Evolutionary conservation across 139 green algal genomes (phyloP).

Genomic region (Chlamydomonas incerta): DNA sequence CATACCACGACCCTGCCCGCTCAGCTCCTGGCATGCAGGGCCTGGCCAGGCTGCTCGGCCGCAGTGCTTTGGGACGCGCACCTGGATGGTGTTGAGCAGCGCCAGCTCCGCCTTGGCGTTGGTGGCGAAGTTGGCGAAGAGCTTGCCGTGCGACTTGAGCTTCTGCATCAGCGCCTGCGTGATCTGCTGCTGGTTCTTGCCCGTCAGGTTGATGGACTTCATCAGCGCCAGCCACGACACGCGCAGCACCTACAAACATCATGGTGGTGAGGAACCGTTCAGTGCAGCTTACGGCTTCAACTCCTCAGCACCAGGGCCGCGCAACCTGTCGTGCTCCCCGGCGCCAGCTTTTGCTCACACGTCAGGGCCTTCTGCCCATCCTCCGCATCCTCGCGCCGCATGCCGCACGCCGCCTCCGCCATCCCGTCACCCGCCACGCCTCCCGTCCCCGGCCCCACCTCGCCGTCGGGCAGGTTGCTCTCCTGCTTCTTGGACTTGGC

Average conservation of each 20-base stretch:
- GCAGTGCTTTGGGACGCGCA: too few species aligned
- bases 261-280: too few species aligned
- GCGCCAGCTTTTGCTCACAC: too few species aligned
- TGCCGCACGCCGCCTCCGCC: too few species aligned
- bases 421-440: too few species aligned
- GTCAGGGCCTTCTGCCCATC: too few species aligned
- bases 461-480: constrained; percentile 62
- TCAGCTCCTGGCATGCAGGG: too few species aligned
- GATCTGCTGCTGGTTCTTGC: constrained; percentile 96
- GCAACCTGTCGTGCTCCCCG: too few species aligned
- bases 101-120: constrained; percentile 86
- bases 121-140: constrained; percentile 75
- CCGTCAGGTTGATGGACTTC: constrained; percentile 78
- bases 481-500: constrained; percentile 84
- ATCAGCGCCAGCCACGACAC: constrained; percentile 88
- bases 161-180: constrained; percentile 73
- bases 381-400: too few species aligned
- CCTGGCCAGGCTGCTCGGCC: background rate
- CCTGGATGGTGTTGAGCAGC: constrained; percentile 86
- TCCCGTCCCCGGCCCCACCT: background rate
- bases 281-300: too few species aligned
- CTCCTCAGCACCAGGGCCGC: too few species aligned
- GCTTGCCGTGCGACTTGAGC: constrained; percentile 85
- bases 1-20: too few species aligned
- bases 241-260: constrained; percentile 81